These are phyloP conservation scores for Podospora australis DNA, from an alignment of 495 filamentous ascomycete species.

Conservation along the genomic window DNA sequence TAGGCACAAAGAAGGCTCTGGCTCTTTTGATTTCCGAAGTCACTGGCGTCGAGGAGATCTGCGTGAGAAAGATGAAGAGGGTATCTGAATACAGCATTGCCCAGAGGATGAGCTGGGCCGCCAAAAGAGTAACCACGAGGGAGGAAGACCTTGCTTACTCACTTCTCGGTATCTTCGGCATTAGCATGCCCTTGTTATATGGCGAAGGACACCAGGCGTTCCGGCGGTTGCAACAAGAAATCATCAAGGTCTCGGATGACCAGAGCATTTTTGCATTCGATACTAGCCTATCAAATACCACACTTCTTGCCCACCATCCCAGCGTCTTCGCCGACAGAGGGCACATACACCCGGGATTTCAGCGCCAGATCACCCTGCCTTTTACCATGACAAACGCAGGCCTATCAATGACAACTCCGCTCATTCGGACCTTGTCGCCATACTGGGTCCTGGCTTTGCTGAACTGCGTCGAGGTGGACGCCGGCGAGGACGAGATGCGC, in stretches of 20 bases:
- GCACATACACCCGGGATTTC: slow-evolving; percentile 11
- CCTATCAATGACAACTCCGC: slow-evolving; percentile 18
- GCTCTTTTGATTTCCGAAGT: not conserved
- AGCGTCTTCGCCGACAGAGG: slow-evolving; percentile 5
- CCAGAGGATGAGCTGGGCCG: slow-evolving; percentile 28
- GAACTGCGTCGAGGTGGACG: slow-evolving; percentile 21
- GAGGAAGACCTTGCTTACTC: slow-evolving; percentile 33
- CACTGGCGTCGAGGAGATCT: not conserved
- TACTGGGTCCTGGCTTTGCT: slow-evolving; percentile 24
- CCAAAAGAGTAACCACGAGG: slow-evolving; percentile 21
- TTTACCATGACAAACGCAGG: slow-evolving; percentile 25
- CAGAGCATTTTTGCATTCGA: slow-evolving; percentile 28
- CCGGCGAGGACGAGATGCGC: not conserved
- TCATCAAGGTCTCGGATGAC: slow-evolving; percentile 14
- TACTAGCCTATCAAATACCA: not conserved
- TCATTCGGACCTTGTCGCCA: slow-evolving; percentile 21
- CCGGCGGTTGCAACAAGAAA: slow-evolving; percentile 23
- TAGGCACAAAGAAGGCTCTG: slow-evolving; percentile 8
- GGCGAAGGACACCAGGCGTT: slow-evolving; percentile 31
- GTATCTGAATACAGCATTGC: slow-evolving; percentile 3
- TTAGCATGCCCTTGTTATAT: slow-evolving; percentile 30
- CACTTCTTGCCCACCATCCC: slow-evolving; percentile 22
- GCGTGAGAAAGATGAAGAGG: not conserved
- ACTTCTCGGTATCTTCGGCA: slow-evolving; percentile 28
- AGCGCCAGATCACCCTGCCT: slow-evolving; percentile 12